Conservation (phyloP, 805 yeast species). For the Metschnikowia picachoensis region DNA sequence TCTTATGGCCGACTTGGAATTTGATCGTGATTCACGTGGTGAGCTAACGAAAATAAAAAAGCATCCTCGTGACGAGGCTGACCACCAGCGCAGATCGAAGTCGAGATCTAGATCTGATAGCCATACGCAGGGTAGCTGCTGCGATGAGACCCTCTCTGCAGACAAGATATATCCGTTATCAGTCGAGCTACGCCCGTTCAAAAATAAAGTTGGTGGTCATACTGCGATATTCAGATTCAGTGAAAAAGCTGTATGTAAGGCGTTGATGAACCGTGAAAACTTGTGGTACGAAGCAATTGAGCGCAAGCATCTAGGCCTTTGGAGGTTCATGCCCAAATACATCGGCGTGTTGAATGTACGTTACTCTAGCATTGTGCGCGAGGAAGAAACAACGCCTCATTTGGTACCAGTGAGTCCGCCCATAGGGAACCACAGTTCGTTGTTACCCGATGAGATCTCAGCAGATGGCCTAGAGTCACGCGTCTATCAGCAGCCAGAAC, state of each 20-base stretch:
- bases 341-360: slow-evolving; percentile 93
- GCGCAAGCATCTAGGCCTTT: slow-evolving; percentile 64
- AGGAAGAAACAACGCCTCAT: slow-evolving; percentile 18
- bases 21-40: slow-evolving; percentile 34
- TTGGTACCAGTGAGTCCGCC: slow-evolving; percentile 8
- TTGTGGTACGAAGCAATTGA: slow-evolving; percentile 90
- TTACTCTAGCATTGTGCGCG: slow-evolving; percentile 50
- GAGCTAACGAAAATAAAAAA: slow-evolving; percentile 26
- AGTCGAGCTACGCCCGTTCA: slow-evolving; percentile 86
- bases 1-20: slow-evolving; percentile 48
- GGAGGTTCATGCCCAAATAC: slow-evolving; percentile 87
- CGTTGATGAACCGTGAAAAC: slow-evolving; percentile 85
- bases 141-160: neutral
- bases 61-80: slow-evolving; percentile 11
- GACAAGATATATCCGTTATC: slow-evolving; percentile 54
- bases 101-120: neutral
- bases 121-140: neutral
- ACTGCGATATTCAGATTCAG: slow-evolving; percentile 94
- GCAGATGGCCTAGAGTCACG: neutral
- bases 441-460: neutral
- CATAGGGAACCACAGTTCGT: neutral
- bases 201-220: slow-evolving; percentile 96
- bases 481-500: neutral
- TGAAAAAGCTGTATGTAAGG: slow-evolving; percentile 89
- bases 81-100: slow-evolving; percentile 2